Conservation (phyloP, 2,329 filamentous ascomycete genomes). For the Venturia effusa region DNA sequence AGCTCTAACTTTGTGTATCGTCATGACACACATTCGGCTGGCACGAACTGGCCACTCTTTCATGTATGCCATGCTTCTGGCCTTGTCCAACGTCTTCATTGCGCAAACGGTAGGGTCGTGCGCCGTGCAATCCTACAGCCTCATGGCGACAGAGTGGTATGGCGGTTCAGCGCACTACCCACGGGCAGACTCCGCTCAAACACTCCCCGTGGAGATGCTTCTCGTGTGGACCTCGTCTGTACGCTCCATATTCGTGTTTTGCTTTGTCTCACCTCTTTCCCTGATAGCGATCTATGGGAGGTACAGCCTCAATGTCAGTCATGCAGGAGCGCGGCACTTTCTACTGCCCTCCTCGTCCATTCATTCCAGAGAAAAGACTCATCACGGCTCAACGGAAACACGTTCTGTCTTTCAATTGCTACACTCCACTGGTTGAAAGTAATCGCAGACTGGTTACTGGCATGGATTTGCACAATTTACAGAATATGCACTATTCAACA, state of each 20-base stretch:
- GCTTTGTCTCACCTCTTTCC: neutral
- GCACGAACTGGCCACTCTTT: neutral
- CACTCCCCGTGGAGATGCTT: neutral
- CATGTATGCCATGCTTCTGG: neutral
- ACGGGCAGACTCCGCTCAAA: neutral
- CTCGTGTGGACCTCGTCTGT: neutral
- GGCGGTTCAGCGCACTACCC: neutral
- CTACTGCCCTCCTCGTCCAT: neutral
- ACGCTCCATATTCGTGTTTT: neutral
- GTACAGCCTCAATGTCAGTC: neutral
- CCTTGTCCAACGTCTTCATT: neutral
- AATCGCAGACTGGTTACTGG: neutral
- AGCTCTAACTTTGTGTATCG: neutral
- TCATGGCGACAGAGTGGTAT: neutral
- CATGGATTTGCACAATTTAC: neutral
- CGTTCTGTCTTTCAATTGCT: neutral
- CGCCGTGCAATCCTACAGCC: neutral
- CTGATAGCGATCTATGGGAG: neutral
- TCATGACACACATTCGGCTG: neutral
- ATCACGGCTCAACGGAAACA: neutral
- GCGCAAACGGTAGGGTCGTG: constrained; percentile 2
- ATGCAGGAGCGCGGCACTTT: neutral
- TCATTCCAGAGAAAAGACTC: neutral
- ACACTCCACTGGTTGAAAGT: neutral
- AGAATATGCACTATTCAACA: neutral